Base-by-base conservation (phyloP, 495 filamentous ascomycete genomes). In the Aspergillus homomorphus region DNA sequence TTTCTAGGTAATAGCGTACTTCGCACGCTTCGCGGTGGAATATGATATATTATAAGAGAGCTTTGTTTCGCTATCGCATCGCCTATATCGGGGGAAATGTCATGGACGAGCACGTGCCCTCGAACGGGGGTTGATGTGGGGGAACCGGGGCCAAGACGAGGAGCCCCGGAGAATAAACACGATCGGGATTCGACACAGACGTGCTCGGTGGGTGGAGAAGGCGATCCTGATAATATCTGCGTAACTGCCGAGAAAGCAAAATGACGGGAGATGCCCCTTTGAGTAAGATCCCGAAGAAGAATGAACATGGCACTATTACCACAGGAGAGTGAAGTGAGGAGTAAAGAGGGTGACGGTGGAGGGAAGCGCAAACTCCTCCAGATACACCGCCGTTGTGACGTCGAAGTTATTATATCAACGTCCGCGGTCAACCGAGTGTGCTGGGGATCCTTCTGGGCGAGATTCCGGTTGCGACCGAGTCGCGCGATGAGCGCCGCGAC, bases 311-410 rank as follows among this genome's bases (percentile, higher is more conserved):
- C 33, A 38, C 5, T 14, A 38, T 14, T 38, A 30, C 26, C 33
- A 10, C 33, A 38, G 4, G 33, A 38, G 33, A 2, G 33, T 10
- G 2, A 2, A 38, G 33, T 10, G 33, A 38, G 6, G 12, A 38
- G 33, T 2, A 9, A 12, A 38, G 33, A 12, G 3, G 3, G 26
- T 28, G 4, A 28, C 33, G 15, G 12, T 7, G 6, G 33, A 38
- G 33, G 6, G 33, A 28, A 38, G 33, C 33, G 33, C 33, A 38
- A 38, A 38, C 33, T 6, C 33, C 8, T 38, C 48, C 48, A 19
- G 18, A 19, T 51, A 23, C 48, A 51, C 48, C 48, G 48, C 48
- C 48, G 48, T 30, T 51, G 23, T 51, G 48, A 51, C 48, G 48
- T 51, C 22, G 23, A 51, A 51, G 23, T 30, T 51, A 51, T 28